These are phyloP conservation scores for Ettlia oleoabundans DNA, from an alignment of 139 green algal species.

Conservation along the genomic window DNA sequence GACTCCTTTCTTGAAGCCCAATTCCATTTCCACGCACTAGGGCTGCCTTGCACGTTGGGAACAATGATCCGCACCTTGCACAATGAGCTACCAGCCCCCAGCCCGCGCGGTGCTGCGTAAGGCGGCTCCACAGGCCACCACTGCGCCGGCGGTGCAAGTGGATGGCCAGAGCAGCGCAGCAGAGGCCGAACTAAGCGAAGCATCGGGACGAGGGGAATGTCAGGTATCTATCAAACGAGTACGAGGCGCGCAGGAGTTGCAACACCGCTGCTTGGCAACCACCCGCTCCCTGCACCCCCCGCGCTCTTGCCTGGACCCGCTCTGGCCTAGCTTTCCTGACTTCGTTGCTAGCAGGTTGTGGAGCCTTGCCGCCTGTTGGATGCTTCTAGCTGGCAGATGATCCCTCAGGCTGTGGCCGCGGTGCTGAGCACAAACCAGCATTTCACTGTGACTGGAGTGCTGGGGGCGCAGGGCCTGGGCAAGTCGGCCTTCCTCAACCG, in stretches of 20 bases:
- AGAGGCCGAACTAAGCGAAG: no score
- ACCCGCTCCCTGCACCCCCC: no score
- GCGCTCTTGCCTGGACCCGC: neutral
- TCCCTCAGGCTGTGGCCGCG: neutral
- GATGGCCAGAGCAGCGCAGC: neutral
- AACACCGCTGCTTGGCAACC: no score
- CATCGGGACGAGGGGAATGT: no score
- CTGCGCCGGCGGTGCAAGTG: neutral
- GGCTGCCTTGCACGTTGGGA: neutral
- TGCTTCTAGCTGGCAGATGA: neutral
- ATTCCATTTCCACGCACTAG: no score
- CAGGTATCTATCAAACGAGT: no score
- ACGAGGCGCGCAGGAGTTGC: no score
- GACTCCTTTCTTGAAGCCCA: no score
- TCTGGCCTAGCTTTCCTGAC: neutral
- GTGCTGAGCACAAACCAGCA: neutral
- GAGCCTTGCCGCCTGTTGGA: slow-evolving; percentile 7
- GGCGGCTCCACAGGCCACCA: neutral
- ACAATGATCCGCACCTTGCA: neutral
- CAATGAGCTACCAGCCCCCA: neutral
- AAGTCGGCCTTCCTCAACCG: slow-evolving; percentile 17
- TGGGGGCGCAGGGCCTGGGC: slow-evolving; percentile 11
- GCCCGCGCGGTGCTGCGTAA: neutral
- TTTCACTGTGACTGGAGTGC: slow-evolving; percentile 7
- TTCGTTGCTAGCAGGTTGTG: neutral